phyloP scores from a whole-genome alignment of 495 filamentous ascomycete genomes.

The Hapsidospora chrysogenum region DNA sequence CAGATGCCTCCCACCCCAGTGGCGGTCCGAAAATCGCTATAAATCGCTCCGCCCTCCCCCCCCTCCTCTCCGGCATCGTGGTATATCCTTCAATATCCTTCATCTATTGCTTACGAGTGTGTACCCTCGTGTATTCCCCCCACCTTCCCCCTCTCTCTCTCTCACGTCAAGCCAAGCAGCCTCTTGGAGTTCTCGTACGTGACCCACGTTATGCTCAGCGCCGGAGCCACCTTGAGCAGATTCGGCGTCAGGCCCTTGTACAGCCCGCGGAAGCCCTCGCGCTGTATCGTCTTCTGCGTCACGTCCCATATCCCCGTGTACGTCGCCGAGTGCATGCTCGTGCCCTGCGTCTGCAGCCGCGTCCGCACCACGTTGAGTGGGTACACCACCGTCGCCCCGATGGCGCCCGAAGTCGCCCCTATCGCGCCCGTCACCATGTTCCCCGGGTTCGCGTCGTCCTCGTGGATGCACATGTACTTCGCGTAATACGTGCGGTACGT shows the following conservation, averaged over 20 bases:
- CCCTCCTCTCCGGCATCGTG: no score
- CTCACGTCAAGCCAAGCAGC: slow-evolving; percentile 47
- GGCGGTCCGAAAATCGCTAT: no score
- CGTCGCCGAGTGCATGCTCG: slow-evolving; percentile 72
- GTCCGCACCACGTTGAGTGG: slow-evolving; percentile 91
- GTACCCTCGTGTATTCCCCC: no score
- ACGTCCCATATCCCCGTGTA: slow-evolving; percentile 86
- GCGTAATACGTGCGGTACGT: slow-evolving; percentile 53
- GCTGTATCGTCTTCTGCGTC: slow-evolving; percentile 56
- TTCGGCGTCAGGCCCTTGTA: slow-evolving; percentile 96
- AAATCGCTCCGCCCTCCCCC: no score
- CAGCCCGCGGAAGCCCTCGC: slow-evolving; percentile 72
- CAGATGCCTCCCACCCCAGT: no score
- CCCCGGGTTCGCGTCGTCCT: slow-evolving; percentile 62
- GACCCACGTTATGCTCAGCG: slow-evolving; percentile 93
- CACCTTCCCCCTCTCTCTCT: background rate
- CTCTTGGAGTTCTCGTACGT: slow-evolving; percentile 93
- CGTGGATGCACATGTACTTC: slow-evolving; percentile 48
- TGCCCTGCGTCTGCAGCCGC: slow-evolving; percentile 87
- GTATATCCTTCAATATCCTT: no score
- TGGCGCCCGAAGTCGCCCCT: slow-evolving; percentile 78
- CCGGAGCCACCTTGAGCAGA: slow-evolving; percentile 88
- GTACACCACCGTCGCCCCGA: slow-evolving; percentile 87
- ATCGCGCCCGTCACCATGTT: slow-evolving; percentile 69
- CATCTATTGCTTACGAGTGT: no score